phyloP scores from a whole-genome alignment of 768 basidiomycete species.

The Butyriboletus loyo region DNA sequence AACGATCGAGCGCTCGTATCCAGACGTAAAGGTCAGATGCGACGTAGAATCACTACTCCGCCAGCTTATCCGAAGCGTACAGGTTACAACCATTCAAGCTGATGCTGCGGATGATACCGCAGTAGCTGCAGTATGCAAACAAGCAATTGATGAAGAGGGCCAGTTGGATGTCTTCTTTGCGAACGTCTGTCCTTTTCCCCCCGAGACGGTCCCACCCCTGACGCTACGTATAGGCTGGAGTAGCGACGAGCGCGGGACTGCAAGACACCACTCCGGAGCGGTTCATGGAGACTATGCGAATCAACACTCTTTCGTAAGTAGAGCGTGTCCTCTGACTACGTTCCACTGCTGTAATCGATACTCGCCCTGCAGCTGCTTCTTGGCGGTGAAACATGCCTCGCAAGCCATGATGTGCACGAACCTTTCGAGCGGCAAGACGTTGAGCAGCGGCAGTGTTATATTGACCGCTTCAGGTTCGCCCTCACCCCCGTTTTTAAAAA shows the following conservation, averaged over 20 bases:
- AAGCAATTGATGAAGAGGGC: slow-evolving; percentile 77
- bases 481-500: not conserved
- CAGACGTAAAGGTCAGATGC: slow-evolving; percentile 67
- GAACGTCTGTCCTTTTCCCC: slow-evolving; percentile 53
- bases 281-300: slow-evolving; percentile 74
- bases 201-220: not conserved
- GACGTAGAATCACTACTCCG: not conserved
- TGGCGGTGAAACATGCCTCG: slow-evolving; percentile 86
- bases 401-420: slow-evolving; percentile 74
- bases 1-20: slow-evolving; percentile 63
- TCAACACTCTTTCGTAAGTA: slow-evolving; percentile 66
- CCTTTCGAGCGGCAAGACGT: slow-evolving; percentile 62
- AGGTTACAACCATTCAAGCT: slow-evolving; percentile 77
- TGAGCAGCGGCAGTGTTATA: slow-evolving; percentile 78
- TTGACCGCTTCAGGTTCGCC: slow-evolving; percentile 77
- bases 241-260: slow-evolving; percentile 45
- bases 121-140: slow-evolving; percentile 66
- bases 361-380: slow-evolving; percentile 61
- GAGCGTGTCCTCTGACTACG: not conserved
- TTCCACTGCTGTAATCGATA: not conserved
- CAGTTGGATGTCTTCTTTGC: slow-evolving; percentile 93
- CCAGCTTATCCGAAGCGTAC: slow-evolving; percentile 9
- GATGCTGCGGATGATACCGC: slow-evolving; percentile 81
- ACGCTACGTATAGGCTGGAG: slow-evolving; percentile 55
- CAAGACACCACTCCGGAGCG: slow-evolving; percentile 55